These are phyloP conservation scores for Naganishia randhawae DNA, from an alignment of 768 basidiomycete genomes.

Conservation along the genomic window DNA sequence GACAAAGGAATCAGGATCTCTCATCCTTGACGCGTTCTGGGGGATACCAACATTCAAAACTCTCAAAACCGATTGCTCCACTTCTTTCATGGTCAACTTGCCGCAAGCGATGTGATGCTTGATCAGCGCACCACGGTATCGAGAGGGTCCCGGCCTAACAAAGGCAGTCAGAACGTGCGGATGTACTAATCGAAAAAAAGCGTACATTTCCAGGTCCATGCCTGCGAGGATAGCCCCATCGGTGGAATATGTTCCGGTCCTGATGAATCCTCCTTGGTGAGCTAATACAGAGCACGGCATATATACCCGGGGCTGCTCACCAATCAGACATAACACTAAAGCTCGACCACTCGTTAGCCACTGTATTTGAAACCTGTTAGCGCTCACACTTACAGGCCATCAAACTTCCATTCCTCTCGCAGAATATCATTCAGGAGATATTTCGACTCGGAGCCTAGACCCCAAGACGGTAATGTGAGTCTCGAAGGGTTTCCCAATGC, in stretches of 20 bases:
- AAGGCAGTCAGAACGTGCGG: neutral
- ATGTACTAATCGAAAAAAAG: neutral
- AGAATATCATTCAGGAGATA: slow-evolving; percentile 62
- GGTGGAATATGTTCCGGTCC: slow-evolving; percentile 62
- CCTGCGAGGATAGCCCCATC: slow-evolving; percentile 68
- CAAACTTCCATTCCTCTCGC: slow-evolving; percentile 67
- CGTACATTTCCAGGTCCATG: slow-evolving; percentile 62
- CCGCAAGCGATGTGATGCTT: slow-evolving; percentile 56
- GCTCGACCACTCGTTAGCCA: neutral
- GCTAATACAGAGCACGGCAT: slow-evolving; percentile 1
- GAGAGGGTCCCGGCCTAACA: slow-evolving; percentile 38
- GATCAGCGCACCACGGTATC: slow-evolving; percentile 34
- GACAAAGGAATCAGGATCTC: slow-evolving; percentile 11
- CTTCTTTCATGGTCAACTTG: slow-evolving; percentile 62
- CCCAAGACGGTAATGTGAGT: slow-evolving; percentile 52
- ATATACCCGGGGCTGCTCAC: slow-evolving; percentile 48
- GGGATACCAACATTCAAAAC: slow-evolving; percentile 13
- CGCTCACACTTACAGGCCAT: slow-evolving; percentile 52
- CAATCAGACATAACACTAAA: slow-evolving; percentile 72
- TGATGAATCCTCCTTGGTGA: neutral
- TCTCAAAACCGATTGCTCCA: slow-evolving; percentile 64
- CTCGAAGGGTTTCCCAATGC: slow-evolving; percentile 54
- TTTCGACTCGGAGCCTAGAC: slow-evolving; percentile 65
- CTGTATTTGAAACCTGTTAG: neutral
- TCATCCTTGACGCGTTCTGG: neutral